Evolutionary conservation across 805 yeast species (phyloP).

Genomic region (Barnettozyma populi): DNA sequence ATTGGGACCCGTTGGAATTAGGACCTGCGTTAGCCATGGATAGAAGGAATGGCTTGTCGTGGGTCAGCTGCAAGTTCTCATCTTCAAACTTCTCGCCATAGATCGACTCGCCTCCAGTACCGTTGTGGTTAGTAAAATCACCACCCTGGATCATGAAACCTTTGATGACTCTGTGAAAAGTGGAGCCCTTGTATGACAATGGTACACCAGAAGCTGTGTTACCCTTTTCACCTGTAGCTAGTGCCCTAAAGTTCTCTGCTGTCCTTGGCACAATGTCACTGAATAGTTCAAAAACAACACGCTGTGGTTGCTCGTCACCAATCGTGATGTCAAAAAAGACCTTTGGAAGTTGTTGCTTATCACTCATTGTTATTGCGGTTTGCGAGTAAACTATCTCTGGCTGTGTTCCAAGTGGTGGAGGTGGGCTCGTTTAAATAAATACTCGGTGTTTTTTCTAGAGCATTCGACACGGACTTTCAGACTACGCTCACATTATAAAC

Average conservation of each 20-base stretch:
- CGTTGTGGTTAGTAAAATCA: constrained; percentile 70
- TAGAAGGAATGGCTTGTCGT: constrained; percentile 79
- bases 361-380: constrained; percentile 13
- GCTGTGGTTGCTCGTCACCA: constrained; percentile 64
- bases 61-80: constrained; percentile 73
- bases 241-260: constrained; percentile 81
- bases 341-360: constrained; percentile 34
- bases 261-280: constrained; percentile 78
- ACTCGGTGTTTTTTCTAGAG: neutral
- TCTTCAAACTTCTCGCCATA: constrained; percentile 87
- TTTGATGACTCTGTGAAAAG: constrained; percentile 89
- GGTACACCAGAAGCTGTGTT: constrained; percentile 55
- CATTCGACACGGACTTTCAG: neutral
- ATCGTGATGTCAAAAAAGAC: constrained; percentile 77
- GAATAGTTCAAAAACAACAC: constrained; percentile 72
- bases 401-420: neutral
- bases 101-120: constrained; percentile 79
- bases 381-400: neutral
- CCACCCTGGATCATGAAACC: constrained; percentile 87
- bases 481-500: neutral
- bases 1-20: constrained; percentile 93
- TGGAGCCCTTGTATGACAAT: constrained; percentile 71
- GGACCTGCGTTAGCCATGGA: constrained; percentile 98
- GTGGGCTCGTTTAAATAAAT: neutral
- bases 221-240: constrained; percentile 88